These are phyloP conservation scores for Wickerhamomyces hampshirensis DNA, from an alignment of 805 yeast genomes.

Conservation along the genomic window DNA sequence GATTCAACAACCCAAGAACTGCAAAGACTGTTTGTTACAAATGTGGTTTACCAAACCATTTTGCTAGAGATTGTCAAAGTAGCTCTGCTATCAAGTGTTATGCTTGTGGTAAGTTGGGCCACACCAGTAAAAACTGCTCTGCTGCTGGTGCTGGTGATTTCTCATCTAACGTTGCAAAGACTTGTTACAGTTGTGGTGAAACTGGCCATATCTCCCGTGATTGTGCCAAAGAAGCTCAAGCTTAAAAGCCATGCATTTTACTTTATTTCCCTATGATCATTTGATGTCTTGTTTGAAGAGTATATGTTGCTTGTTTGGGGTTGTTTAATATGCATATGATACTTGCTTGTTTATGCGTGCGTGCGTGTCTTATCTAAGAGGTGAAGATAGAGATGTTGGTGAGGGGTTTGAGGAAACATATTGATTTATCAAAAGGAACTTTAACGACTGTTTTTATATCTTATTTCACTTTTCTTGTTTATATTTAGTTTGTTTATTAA, in stretches of 20 bases:
- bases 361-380: background rate
- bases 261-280: background rate
- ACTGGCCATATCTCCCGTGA: constrained; percentile 86
- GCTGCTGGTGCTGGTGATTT: constrained; percentile 44
- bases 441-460: background rate
- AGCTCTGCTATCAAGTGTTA: constrained; percentile 67
- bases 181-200: constrained; percentile 44
- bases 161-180: constrained; percentile 24
- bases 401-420: background rate
- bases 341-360: background rate
- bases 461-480: background rate
- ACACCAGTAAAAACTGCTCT: constrained; percentile 79
- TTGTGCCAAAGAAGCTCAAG: constrained; percentile 33
- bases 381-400: background rate
- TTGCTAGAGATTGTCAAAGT: constrained; percentile 83
- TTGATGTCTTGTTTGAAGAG: background rate
- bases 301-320: background rate
- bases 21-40: constrained; percentile 63
- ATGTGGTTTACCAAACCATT: constrained; percentile 92
- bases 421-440: background rate
- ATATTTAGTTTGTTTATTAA: background rate
- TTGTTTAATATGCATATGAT: no score
- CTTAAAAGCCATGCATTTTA: background rate
- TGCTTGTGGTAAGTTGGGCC: constrained; percentile 89
- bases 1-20: constrained; percentile 15